Conservation (phyloP, 75 land plant genomes). For the Isoetes taiwanensis region DNA sequence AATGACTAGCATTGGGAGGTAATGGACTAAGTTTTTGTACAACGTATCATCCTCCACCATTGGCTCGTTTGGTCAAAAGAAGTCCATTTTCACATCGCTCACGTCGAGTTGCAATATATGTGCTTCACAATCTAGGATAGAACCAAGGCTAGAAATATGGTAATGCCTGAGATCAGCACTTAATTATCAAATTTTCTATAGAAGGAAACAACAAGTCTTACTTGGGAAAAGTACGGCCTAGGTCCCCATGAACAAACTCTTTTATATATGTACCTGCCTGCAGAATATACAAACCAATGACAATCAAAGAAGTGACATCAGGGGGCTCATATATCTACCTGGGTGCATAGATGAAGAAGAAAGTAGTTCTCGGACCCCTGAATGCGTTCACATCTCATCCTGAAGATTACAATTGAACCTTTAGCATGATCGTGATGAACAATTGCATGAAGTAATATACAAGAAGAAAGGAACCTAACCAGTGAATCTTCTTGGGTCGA, state of each 20-base stretch:
- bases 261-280: conserved; percentile 99
- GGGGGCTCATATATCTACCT: conserved; percentile 33
- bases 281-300: not conserved
- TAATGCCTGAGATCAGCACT: not conserved
- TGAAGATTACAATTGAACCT: conserved; percentile 9
- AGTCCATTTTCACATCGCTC: conserved; percentile 89
- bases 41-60: too few species aligned
- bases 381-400: conserved; percentile 78
- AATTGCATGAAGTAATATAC: not conserved
- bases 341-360: conserved; percentile 78
- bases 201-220: conserved; percentile 18
- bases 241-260: conserved; percentile 98
- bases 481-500: conserved; percentile 65
- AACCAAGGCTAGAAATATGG: conserved; percentile 55
- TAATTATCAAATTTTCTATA: not conserved
- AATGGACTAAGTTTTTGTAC: too few species aligned
- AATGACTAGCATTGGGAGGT: too few species aligned
- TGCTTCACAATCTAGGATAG: conserved; percentile 64
- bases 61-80: conserved; percentile 13
- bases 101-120: conserved; percentile 93
- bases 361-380: conserved; percentile 58
- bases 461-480: conserved; percentile 24
- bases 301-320: not conserved
- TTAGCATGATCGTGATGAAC: not conserved
- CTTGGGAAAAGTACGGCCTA: conserved; percentile 95